Base-by-base conservation (phyloP, 139 green algal species). In the Trebouxia sp. region DNA sequence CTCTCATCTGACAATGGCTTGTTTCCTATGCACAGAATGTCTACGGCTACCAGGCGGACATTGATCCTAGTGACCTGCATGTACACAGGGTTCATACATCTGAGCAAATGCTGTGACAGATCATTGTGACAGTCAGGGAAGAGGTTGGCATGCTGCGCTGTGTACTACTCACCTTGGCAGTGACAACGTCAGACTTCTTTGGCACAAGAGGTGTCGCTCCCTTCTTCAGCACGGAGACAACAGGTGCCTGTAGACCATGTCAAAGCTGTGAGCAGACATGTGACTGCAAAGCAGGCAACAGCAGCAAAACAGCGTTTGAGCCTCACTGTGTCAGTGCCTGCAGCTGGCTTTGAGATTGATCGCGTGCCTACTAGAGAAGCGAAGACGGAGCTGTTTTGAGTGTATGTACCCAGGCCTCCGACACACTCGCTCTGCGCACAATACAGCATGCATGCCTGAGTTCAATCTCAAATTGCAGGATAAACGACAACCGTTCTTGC, bases 1-100 rank as follows among this genome's bases (percentile, higher is more conserved):
- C 79, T 88, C 45, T 85, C 81, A 28, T 83, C 79, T 45, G 62
- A 15, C 69, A 96, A 66, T 24, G 93, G 87, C 39, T 82, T 45
- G 5, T 67, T 55, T 5, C 89, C 90, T 5, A 96, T 85, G 38
- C 88, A 93, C 37, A 97, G 76, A 37, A 97, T 94, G 45, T 94
- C 88, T 4, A 83, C 72, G 24, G 12, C 55, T 15, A 88, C 89
- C 26, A 88, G 50, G 17, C 88, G 83, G 17, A 83, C 82, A 30
- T 79, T 85, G 47, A 93, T 86, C 37, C 75, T 83, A 17, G 82
- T 81, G 5, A 92, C 77, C 65, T 85, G 81, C 38, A 78, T 8
- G 37, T 1, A 53, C 14, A 53, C 47, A 6, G n/a, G n/a, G n/a
- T n/a, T 53, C 2, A 53, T 53, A 17, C 47, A 53, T 14, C 47